Evolutionary conservation across 2,329 filamentous ascomycete genomes (phyloP).

Genomic region (Stagonosporopsis cucurbitacearum): DNA sequence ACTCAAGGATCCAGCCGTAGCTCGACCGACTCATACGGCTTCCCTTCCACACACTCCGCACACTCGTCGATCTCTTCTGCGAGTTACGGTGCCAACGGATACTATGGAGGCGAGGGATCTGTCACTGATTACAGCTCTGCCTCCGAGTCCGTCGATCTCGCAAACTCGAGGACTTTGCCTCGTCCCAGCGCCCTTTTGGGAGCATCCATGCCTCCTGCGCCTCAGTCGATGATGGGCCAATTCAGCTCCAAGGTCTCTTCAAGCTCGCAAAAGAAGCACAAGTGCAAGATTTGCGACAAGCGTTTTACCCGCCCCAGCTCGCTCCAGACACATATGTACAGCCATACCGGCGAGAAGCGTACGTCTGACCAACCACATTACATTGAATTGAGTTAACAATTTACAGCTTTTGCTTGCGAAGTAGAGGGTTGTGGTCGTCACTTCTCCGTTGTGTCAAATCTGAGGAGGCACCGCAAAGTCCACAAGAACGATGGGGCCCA

Average conservation of each 20-base stretch:
- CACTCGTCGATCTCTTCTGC: conserved; percentile 89
- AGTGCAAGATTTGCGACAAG: conserved; percentile 99
- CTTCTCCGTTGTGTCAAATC: conserved; percentile 96
- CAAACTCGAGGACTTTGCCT: conserved; percentile 81
- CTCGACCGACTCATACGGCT: conserved; percentile 87
- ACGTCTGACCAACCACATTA: conserved; percentile 54
- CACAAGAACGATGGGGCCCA: conserved; percentile 74
- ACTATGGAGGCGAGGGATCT: conserved; percentile 78
- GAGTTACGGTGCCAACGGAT: conserved; percentile 82
- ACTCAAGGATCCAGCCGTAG: conserved; percentile 67
- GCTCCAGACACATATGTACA: conserved; percentile 97
- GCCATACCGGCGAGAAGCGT: conserved; percentile 98
- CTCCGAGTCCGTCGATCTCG: conserved; percentile 81
- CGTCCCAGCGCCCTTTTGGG: conserved; percentile 72
- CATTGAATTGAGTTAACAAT: conserved; percentile 15
- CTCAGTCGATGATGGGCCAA: conserved; percentile 97
- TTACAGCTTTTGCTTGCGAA: conserved; percentile 86
- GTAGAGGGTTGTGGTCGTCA: conserved; percentile 93
- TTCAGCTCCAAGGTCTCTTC: conserved; percentile 97
- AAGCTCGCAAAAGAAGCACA: conserved; percentile 98
- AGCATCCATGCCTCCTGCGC: conserved; percentile 74
- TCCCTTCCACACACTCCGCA: conserved; percentile 81
- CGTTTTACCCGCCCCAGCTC: conserved; percentile 94
- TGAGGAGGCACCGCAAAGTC: conserved; percentile 93
- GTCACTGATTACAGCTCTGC: conserved; percentile 94